A percentile compares a stretch with the other conserved stretches of the same genome.
Conservation (phyloP, 2,329 filamentous ascomycete genomes). For the Sporothrix protearum region DNA sequence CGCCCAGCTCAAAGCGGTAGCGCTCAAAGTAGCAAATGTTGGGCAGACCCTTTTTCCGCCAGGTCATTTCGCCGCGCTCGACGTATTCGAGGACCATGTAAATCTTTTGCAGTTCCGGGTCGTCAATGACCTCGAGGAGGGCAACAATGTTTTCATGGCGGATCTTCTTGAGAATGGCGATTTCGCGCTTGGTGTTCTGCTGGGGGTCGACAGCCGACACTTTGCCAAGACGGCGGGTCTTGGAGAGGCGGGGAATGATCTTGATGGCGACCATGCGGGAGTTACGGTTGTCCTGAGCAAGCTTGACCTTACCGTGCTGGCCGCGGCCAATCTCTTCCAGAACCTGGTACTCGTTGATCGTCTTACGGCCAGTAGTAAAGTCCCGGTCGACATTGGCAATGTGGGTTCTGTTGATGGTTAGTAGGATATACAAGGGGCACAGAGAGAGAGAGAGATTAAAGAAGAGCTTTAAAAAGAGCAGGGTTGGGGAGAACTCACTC, state of each 20-base stretch:
- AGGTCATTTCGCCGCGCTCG: conserved; percentile 87
- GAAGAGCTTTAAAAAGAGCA: no score
- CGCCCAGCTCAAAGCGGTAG: conserved; percentile 70
- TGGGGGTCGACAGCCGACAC: conserved; percentile 62
- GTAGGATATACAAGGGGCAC: not conserved
- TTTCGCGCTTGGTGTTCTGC: conserved; percentile 89
- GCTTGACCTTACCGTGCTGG: conserved; percentile 95
- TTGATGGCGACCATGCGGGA: conserved; percentile 90
- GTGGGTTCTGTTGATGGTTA: conserved; percentile 60
- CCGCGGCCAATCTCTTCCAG: conserved; percentile 94
- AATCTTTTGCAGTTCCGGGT: conserved; percentile 93
- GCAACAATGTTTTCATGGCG: conserved; percentile 96
- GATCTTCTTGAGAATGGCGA: conserved; percentile 97
- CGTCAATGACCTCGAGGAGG: conserved; percentile 93
- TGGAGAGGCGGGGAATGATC: conserved; percentile 94
- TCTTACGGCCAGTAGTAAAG: conserved; percentile 82
- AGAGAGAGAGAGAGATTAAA: no score
- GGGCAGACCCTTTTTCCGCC: conserved; percentile 82
- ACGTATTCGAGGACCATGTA: conserved; percentile 97
- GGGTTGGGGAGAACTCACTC: conserved; percentile 55
- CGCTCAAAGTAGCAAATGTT: conserved; percentile 83
- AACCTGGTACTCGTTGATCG: conserved; percentile 97
- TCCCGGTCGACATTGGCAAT: conserved; percentile 89
- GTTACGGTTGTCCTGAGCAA: conserved; percentile 75
- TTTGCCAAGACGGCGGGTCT: conserved; percentile 85